Evolutionary conservation across 768 basidiomycete species (phyloP).

Genomic region (Boletus vermiculosoides): DNA sequence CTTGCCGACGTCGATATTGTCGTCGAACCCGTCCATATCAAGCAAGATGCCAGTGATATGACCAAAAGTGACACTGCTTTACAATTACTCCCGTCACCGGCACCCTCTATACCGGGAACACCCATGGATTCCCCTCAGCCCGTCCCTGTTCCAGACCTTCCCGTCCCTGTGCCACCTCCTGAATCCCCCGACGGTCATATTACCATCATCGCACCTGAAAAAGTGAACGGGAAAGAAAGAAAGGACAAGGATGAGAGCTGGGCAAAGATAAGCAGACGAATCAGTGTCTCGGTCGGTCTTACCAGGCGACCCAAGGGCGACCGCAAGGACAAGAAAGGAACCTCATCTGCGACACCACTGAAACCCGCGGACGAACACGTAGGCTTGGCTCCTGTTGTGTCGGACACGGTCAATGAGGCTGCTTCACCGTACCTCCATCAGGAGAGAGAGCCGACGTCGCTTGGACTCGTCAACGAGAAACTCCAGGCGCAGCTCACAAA

Average conservation of each 20-base stretch:
- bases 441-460: constrained; percentile 23
- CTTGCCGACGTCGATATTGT: constrained; percentile 37
- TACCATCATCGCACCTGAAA: constrained; percentile 36
- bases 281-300: constrained; percentile 58
- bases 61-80: constrained; percentile 1
- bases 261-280: constrained; percentile 63
- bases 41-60: background rate
- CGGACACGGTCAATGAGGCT: constrained; percentile 3
- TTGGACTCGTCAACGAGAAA: constrained; percentile 28
- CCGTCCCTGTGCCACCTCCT: background rate
- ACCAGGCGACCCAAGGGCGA: constrained; percentile 35
- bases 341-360: constrained; percentile 20
- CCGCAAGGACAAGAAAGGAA: constrained; percentile 35
- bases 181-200: constrained; percentile 31
- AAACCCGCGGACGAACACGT: constrained; percentile 28
- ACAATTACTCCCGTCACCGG: constrained; percentile 3
- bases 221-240: constrained; percentile 36
- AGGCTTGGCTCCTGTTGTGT: constrained; percentile 9
- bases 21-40: constrained; percentile 2
- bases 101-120: constrained; percentile 15
- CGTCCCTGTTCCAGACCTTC: constrained; percentile 5
- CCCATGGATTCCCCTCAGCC: constrained; percentile 9
- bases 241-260: constrained; percentile 48
- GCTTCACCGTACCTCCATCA: constrained; percentile 1
- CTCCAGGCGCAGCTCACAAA: constrained; percentile 25